Conservation (phyloP, 176 grass and related monocot species). For the Musa itinerans region DNA sequence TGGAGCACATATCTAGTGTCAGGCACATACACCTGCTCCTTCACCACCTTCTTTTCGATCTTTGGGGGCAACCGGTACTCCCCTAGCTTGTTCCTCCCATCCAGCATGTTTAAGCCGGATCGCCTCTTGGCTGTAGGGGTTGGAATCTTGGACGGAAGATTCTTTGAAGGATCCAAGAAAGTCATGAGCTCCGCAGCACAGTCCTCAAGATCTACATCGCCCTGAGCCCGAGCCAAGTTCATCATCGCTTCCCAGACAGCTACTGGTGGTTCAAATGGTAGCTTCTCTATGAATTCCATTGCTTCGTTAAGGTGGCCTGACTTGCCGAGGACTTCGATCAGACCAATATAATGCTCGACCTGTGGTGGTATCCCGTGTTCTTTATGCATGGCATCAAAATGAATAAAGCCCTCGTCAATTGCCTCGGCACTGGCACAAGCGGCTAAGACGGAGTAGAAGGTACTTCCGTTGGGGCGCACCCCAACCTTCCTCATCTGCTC, state of each 20-base stretch:
- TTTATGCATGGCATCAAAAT: conserved; percentile 6
- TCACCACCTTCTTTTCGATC: conserved; percentile 17
- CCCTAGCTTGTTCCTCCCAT: conserved; percentile 7
- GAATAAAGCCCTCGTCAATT: conserved; percentile 8
- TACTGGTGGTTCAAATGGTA: conserved; percentile 2
- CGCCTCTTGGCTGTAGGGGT: background rate
- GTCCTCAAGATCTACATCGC: conserved; percentile 14
- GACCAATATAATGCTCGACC: background rate
- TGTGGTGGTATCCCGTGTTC: conserved; percentile 8
- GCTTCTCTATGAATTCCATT: conserved; percentile 10
- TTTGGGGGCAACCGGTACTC: conserved; percentile 10
- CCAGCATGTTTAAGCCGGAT: conserved; percentile 14
- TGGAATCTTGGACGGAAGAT: background rate
- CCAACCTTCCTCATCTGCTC: conserved; percentile 9
- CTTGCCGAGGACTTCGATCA: conserved; percentile 11
- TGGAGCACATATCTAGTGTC: conserved; percentile 13
- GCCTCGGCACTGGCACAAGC: conserved; percentile 15
- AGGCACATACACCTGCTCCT: conserved; percentile 11
- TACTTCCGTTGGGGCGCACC: background rate
- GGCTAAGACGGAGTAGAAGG: background rate
- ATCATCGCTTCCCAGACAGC: background rate
- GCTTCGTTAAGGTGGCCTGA: conserved; percentile 8
- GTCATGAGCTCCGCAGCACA: conserved; percentile 10
- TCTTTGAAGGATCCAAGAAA: conserved; percentile 1
- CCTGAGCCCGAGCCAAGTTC: conserved; percentile 10